Conservation (phyloP, 805 yeast genomes). For the Candida anglica region DNA sequence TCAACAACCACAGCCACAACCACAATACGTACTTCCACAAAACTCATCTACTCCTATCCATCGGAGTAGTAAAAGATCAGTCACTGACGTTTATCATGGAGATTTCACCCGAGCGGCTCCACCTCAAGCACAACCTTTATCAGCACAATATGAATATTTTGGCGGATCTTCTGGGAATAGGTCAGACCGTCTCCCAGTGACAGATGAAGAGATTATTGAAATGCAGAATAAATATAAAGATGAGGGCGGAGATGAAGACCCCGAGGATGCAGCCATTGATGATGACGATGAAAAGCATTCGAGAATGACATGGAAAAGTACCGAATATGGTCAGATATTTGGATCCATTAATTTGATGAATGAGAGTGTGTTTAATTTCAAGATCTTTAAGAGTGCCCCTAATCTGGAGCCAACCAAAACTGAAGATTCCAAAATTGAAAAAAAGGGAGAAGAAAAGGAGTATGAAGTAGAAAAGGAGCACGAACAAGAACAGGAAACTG, state of each 20-base stretch:
- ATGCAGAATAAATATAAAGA: conserved; percentile 23
- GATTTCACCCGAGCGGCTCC: conserved; percentile 47
- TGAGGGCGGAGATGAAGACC: conserved; percentile 5
- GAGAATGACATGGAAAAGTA: conserved; percentile 1
- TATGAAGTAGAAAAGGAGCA: conserved; percentile 4
- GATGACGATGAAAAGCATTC: conserved; percentile 5
- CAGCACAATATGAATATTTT: conserved; percentile 44
- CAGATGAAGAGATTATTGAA: conserved; percentile 28
- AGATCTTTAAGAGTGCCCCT: conserved; percentile 17
- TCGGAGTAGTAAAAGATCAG: no score
- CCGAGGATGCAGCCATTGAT: conserved; percentile 6
- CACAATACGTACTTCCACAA: no score
- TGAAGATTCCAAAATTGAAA: conserved; percentile 2
- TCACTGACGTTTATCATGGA: conserved; percentile 48
- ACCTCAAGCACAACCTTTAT: conserved; percentile 46
- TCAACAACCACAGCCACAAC: no score
- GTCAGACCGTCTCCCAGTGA: conserved; percentile 24
- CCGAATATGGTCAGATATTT: conserved; percentile 20
- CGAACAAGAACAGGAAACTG: conserved; percentile 2
- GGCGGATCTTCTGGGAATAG: conserved; percentile 5
- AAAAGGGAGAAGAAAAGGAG: conserved; percentile 4
- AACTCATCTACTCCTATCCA: no score
- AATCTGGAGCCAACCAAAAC: no score
- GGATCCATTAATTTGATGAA: conserved; percentile 35
- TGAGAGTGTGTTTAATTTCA: conserved; percentile 31